phyloP scores from a whole-genome alignment of 2,329 filamentous ascomycete genomes.

The Colletotrichum neosansevieriae region DNA sequence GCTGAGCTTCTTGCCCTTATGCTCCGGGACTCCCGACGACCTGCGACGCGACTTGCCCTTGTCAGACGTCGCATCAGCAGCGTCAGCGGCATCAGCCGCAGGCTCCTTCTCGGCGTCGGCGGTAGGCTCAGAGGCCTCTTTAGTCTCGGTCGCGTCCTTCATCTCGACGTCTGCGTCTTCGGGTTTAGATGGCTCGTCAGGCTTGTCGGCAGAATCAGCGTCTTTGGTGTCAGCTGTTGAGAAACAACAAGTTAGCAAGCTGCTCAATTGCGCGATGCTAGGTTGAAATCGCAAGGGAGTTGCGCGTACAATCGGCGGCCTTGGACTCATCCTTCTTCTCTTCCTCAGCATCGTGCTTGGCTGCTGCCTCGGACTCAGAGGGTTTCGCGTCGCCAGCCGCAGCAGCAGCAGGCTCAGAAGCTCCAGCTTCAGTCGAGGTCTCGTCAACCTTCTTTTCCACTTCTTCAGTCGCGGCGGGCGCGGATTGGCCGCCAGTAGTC shows the following conservation, averaged over 20 bases:
- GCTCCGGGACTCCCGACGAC: constrained; percentile 73
- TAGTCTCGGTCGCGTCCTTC: constrained; percentile 70
- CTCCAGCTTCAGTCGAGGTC: constrained; percentile 48
- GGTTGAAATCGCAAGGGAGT: constrained; percentile 1
- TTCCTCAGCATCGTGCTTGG: constrained; percentile 43
- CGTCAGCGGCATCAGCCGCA: constrained; percentile 50
- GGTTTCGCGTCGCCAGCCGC: constrained; percentile 43
- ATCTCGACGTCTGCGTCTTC: constrained; percentile 70
- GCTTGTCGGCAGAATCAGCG: constrained; percentile 47
- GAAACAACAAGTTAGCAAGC: constrained; percentile 9
- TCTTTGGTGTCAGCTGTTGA: constrained; percentile 45
- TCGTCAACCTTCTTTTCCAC: constrained; percentile 50
- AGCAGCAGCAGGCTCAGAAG: constrained; percentile 43
- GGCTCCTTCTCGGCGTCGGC: constrained; percentile 42
- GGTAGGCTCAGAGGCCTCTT: constrained; percentile 49
- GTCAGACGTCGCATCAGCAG: constrained; percentile 50
- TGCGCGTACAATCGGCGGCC: constrained; percentile 48
- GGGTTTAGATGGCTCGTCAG: constrained; percentile 48
- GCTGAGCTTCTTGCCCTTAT: constrained; percentile 84
- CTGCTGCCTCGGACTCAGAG: constrained; percentile 43
- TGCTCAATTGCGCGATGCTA: constrained; percentile 36
- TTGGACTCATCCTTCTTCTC: constrained; percentile 45
- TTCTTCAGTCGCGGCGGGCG: constrained; percentile 35
- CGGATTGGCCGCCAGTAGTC: constrained; percentile 42
- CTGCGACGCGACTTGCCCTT: constrained; percentile 74